These are phyloP conservation scores for Candolleomyces efflorescens DNA, from an alignment of 768 basidiomycete genomes.

Conservation along the genomic window DNA sequence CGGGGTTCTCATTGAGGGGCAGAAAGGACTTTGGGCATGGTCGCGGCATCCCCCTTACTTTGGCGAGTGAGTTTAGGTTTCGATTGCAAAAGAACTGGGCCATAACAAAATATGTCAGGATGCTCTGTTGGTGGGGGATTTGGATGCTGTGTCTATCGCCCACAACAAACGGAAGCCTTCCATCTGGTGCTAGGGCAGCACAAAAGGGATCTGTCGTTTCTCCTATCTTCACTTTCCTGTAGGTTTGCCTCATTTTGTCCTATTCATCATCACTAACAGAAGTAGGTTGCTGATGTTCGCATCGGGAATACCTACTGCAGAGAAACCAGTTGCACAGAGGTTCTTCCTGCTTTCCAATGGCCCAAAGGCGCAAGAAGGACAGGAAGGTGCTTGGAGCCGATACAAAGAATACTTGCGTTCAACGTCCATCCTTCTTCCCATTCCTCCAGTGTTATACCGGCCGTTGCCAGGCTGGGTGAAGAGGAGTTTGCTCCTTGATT, in stretches of 20 bases:
- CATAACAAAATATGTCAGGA: conserved; percentile 28
- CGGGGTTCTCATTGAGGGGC: not conserved
- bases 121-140: conserved; percentile 64
- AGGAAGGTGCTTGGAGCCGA: conserved; percentile 39
- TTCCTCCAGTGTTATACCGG: conserved; percentile 53
- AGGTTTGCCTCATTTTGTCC: conserved; percentile 16
- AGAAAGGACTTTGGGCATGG: conserved; percentile 53
- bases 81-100: not conserved
- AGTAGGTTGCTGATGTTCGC: conserved; percentile 57
- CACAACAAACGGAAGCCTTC: conserved; percentile 40
- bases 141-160: conserved; percentile 61
- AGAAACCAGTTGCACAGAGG: conserved; percentile 59
- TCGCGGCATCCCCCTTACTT: conserved; percentile 70
- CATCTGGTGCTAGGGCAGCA: conserved; percentile 42
- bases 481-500: conserved; percentile 53
- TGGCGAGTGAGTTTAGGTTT: conserved; percentile 48
- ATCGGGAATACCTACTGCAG: conserved; percentile 66
- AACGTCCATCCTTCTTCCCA: conserved; percentile 59
- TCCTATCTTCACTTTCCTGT: conserved; percentile 65
- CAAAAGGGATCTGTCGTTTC: conserved; percentile 58
- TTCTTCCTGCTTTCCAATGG: conserved; percentile 52
- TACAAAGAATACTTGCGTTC: conserved; percentile 52
- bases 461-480: conserved; percentile 50
- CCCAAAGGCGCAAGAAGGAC: conserved; percentile 23
- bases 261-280: not conserved